Base-by-base conservation (phyloP, 2,329 filamentous ascomycete species). In the Aspergillus sojae region DNA sequence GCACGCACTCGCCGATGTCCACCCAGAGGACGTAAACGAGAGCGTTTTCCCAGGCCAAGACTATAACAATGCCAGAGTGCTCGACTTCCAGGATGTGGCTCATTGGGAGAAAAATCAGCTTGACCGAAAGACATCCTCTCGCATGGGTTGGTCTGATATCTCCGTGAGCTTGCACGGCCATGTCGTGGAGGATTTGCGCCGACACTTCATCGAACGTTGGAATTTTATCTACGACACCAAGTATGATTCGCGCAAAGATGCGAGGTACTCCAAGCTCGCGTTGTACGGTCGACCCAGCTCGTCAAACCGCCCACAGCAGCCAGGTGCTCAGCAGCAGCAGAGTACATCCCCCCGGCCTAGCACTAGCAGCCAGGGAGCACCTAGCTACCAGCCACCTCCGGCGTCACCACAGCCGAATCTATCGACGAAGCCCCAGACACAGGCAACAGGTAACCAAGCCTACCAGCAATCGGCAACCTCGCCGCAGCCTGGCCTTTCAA, bases 91-190 rank as follows among this genome's bases (percentile, higher is more conserved):
- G 53, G 88, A 92, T 70, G 91, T 94, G 26, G 79, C 86, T 23
- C 85, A 95, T 65, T 96, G 90, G 87, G 86, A 94, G 66, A 87
- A 93, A 66, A 97, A 97, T 77, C 93, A 96, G 74, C 85, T 97
- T 23, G 91, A 96, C 71, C 87, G 94, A 57, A 89, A 88, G 12
- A 87, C 88, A 72, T 91, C 84, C 77, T 92, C 91, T 2, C 87
- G 94, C 64, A 97, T 97, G 93, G 93, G 93, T 23, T 97, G 94
- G 94, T 92, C 91, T 16, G 94, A 97, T 77, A 86, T 97, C 63
- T 89, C 91, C 12, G 82, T 97, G 61, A 93, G 88, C 69, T 77
- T 97, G 62, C 85, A 84, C 16, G 93, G 93, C 0, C 89, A 89
- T 0, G 90, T 92, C 11, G 89, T 94, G 0, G 83, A 89, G 66